Evolutionary conservation across 371 early-diverging fungal species (phyloP), one percentile per base, ranked within the genome.

Genomic region (Phascolomyces articulosus): DNA sequence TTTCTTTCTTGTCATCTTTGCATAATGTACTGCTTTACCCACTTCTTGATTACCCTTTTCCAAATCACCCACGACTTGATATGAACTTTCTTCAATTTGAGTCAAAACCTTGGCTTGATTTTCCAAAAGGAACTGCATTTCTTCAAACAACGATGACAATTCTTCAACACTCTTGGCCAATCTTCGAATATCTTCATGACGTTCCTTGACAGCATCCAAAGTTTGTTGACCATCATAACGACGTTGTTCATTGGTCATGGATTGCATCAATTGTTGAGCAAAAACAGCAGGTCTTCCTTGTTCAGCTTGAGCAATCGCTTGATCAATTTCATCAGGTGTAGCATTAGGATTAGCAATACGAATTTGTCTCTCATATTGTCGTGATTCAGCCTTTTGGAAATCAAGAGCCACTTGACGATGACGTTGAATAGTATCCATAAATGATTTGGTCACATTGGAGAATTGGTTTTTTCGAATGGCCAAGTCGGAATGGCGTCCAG

Each of bases 381-480:
- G 64, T 11, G 75, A 61, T 38, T 82, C 83, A 15, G 72, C 77
- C 34, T 70, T 75, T 62, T 82, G 83, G 55, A 79, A 79, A n/a
- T 79, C 78, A 11, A 73, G 27, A 3, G 79, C 78, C 10, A 74
- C 70, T 57, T 65, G 61, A 24, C 83, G 76, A 47, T 82, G 75
- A 18, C 71, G 70, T 24, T 75, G 70, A 54, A 82, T 82, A 21
- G 75, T 65, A 18, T 78, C 78, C 78, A 82, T 75, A 48, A 82
- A 82, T 2, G 71, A 73, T 26, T 65, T 70, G 27, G 77, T 82
- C 23, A 78, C 78, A 23, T 68, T 60, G 20, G 76, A 70, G 65
- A 82, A 82, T 21, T 79, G 75, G 57, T 79, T 78, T 58, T 82
- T 79, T 51, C 78, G 71, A 60, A 79, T 76, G 21, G 73, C 80